A percentile compares a stretch with the other conserved stretches of the same genome.
Evolutionary conservation across 495 filamentous ascomycete species (phyloP).

Genomic region (Podospora bellae-mahoneyi): DNA sequence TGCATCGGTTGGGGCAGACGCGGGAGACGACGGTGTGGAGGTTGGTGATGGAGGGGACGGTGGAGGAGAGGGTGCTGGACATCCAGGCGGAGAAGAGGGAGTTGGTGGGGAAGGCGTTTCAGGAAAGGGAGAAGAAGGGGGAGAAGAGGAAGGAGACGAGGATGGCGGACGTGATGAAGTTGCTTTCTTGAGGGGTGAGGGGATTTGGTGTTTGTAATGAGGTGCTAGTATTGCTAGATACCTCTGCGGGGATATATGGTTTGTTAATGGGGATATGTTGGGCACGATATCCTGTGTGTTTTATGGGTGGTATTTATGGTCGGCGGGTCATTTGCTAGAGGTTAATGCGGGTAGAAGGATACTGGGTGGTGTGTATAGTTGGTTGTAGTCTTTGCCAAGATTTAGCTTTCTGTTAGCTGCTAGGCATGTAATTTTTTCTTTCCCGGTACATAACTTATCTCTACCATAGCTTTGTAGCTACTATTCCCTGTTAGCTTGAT

Average conservation of each 20-base stretch:
- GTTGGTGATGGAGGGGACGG: constrained; percentile 74
- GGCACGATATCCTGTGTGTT: not conserved
- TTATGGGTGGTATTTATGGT: not conserved
- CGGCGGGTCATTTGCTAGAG: not conserved
- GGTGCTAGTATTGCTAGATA: not conserved
- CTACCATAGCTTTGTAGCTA: no score
- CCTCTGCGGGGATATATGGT: not conserved
- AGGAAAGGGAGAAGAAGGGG: constrained; percentile 51
- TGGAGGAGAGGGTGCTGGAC: constrained; percentile 84
- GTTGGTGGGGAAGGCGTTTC: constrained; percentile 73
- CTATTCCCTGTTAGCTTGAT: no score
- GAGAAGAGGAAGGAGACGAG: constrained; percentile 44
- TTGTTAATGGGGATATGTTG: not conserved
- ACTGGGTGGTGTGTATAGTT: not conserved
- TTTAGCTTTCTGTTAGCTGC: not conserved
- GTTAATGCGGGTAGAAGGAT: not conserved
- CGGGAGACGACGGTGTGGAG: constrained; percentile 74
- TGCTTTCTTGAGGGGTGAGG: constrained; percentile 31
- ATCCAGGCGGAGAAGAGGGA: constrained; percentile 79
- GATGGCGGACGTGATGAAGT: constrained; percentile 40
- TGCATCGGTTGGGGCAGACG: constrained; percentile 83
- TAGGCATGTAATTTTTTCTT: not conserved
- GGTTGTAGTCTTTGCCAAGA: not conserved
- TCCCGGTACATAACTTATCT: no score
- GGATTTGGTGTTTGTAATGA: not conserved